Evolutionary conservation across 768 basidiomycete genomes (phyloP), one percentile per base, ranked within the genome.

Genomic region (Lactarius indigo): DNA sequence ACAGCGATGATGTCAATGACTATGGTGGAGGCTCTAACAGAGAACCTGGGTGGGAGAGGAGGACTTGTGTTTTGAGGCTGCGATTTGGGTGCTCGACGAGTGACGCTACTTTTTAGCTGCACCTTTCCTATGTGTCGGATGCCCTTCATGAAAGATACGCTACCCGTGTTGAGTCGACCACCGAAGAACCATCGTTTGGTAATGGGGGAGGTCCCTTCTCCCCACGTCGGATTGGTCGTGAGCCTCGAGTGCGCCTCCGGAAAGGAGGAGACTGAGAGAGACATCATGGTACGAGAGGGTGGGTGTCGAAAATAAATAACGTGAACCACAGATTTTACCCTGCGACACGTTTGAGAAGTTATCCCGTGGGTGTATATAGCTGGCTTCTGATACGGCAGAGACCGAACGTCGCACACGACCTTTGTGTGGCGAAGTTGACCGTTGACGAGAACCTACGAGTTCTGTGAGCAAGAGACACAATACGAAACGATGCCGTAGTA

Each of bases 181-280:
- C 64, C 44, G 18, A 69, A 52, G 59, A 57, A 59, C 17, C 39
- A 31, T 57, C 64, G 59, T 28, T 35, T 64, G 26, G 20, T 7
- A 30, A 55, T 57, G 28, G 41, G 30, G 20, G 42, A 18, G 12
- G n/a, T 5, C 2, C 13, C 23, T 10, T 5, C 33, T 20, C 42
- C 58, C 57, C 42, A 41, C 23, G 26, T 58, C 50, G 33, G 35
- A 35, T 15, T 39, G 20, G 18, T 30, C 28, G 56, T 35, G 35
- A 39, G 57, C 5, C 37, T 62, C 20, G 58, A 26, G 13, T 61
- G 64, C 17, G 61, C 41, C 23, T 50, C 70, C 1, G 70, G 70
- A 59, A 71, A 71, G 3, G 70, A 71, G 23, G 68, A 69, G 65
- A 69, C 68, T 20, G 68, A 63, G 57, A 70, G 70, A 18, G 68